A percentile compares a stretch with the other conserved stretches of the same genome.
Conservation (phyloP, 352 stramenopile species). For the Globisporangium nagaii region DNA sequence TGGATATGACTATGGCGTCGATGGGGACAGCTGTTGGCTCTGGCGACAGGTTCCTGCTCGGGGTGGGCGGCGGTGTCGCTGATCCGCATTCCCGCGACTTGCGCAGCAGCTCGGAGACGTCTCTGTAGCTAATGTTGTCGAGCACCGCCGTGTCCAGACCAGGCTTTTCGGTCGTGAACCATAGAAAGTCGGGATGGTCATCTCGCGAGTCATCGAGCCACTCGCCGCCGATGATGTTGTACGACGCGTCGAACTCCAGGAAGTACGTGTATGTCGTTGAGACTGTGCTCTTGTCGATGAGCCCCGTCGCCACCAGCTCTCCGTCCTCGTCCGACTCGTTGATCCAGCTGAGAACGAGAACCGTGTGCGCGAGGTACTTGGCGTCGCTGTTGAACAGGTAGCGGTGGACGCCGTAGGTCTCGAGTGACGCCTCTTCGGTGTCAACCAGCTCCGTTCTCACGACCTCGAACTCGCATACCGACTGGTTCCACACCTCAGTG, state of each 20-base stretch:
- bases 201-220: not conserved
- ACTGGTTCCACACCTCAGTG: conserved; percentile 29
- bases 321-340: conserved; percentile 17
- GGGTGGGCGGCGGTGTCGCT: not conserved
- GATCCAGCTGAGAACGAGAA: conserved; percentile 14
- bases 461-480: conserved; percentile 17
- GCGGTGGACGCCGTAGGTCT: conserved; percentile 12
- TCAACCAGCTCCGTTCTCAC: conserved; percentile 12
- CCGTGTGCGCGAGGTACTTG: not conserved
- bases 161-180: not conserved
- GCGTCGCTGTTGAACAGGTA: conserved; percentile 28
- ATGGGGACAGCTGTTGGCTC: not conserved
- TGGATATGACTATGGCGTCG: not conserved
- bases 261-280: not conserved
- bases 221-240: not conserved
- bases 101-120: not conserved
- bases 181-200: not conserved
- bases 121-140: not conserved
- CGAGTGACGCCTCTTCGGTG: conserved; percentile 5
- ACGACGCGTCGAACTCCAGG: not conserved
- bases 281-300: not conserved
- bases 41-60: not conserved
- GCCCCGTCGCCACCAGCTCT: not conserved
- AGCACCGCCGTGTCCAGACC: not conserved
- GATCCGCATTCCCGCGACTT: not conserved